phyloP scores from a whole-genome alignment of 2,329 filamentous ascomycete species.

The Gremmenia infestans region DNA sequence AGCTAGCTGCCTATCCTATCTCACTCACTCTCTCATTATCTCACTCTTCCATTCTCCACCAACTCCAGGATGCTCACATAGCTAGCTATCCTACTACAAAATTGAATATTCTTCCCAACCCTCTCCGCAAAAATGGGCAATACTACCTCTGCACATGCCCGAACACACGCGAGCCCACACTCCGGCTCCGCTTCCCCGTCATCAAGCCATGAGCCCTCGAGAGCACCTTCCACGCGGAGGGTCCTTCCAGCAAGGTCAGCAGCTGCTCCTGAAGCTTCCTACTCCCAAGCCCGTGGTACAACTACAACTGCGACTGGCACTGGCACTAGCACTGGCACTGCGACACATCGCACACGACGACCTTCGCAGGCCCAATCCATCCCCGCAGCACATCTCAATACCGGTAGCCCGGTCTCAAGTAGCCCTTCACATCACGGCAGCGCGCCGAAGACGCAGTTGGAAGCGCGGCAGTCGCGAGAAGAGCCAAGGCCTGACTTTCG shows the following conservation, averaged over 20 bases:
- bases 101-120: not conserved
- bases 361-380: constrained; percentile 21
- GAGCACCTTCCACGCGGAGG: constrained; percentile 25
- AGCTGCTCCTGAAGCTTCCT: constrained; percentile 57
- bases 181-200: constrained; percentile 26
- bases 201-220: constrained; percentile 27
- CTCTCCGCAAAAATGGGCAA: constrained; percentile 38
- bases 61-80: not conserved
- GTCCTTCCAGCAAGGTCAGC: constrained; percentile 50
- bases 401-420: constrained; percentile 19
- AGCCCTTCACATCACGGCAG: constrained; percentile 19
- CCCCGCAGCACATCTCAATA: constrained; percentile 9
- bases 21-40: not conserved
- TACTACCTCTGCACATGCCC: constrained; percentile 37
- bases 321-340: not conserved
- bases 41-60: not conserved
- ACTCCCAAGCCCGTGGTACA: constrained; percentile 47
- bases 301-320: constrained; percentile 11
- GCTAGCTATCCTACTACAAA: not conserved
- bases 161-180: constrained; percentile 32
- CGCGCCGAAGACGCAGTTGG: constrained; percentile 16
- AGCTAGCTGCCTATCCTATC: not conserved
- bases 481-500: constrained; percentile 32
- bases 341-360: constrained; percentile 25
- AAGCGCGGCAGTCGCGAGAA: constrained; percentile 24